Evolutionary conservation across 139 green algal species (phyloP).

Genomic region (Pleodorina starrii): DNA sequence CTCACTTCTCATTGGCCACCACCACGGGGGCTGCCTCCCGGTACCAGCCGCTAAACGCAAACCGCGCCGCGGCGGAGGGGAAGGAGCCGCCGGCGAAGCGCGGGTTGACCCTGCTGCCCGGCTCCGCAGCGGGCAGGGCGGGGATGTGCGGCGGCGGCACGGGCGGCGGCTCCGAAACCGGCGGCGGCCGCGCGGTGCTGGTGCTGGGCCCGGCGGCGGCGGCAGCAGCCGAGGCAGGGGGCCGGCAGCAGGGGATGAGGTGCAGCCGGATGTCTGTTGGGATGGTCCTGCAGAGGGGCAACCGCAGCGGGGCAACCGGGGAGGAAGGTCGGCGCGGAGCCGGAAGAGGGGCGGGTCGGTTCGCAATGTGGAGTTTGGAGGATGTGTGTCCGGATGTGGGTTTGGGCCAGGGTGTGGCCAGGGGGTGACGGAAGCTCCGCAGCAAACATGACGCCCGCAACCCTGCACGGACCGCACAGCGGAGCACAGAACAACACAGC

Average conservation of each 20-base stretch:
- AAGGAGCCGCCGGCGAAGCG: background rate
- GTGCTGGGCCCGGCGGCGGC: background rate
- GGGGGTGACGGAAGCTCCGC: too few relatives aligned
- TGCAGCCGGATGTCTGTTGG: background rate
- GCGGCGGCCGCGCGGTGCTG: background rate
- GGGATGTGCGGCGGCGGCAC: constrained; percentile 28
- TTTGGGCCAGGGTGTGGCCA: too few relatives aligned
- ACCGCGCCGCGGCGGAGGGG: background rate
- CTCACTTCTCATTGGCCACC: background rate
- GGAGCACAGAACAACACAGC: too few relatives aligned
- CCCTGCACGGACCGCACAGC: too few relatives aligned
- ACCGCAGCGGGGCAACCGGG: too few relatives aligned
- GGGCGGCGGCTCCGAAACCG: background rate
- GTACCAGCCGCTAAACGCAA: constrained; percentile 8
- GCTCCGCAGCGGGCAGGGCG: background rate
- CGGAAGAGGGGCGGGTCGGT: too few relatives aligned
- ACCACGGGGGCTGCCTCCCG: background rate
- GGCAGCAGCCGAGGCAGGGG: background rate
- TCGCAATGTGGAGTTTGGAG: too few relatives aligned
- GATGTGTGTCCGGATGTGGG: too few relatives aligned
- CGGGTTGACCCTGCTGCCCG: background rate
- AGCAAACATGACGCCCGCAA: too few relatives aligned
- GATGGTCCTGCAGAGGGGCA: background rate
- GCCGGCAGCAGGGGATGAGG: constrained; percentile 4
- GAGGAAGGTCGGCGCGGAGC: too few relatives aligned